Evolutionary conservation across 1,139 yeast species (phyloP), one percentile per base, ranked within the genome.

Genomic region (Saccharomyces pastorianus): DNA sequence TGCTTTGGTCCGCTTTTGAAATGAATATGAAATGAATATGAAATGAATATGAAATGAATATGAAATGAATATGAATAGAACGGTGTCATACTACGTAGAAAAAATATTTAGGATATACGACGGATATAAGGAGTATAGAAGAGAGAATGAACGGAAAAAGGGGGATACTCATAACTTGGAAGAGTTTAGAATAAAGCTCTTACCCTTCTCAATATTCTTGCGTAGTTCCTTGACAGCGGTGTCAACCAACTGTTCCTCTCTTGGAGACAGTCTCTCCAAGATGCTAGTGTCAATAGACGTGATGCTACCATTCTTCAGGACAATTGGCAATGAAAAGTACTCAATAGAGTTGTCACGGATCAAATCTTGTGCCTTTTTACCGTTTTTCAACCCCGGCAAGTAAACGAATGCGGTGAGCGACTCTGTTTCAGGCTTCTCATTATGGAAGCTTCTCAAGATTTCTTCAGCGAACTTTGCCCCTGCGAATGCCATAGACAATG

Each of bases 401-500:
- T 82, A 81, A 25, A 85, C 76, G 64, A 79, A 85, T 2, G 88
- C 77, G 31, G 51, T 29, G 2, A 38, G 44, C 8, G 51, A 50
- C 23, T 42, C 46, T 11, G 51, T 50, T 34, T 42, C 51, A 20
- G 46, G 32, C 28, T 48, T 13, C 17, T 60, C 48, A 23, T 60
- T 56, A 51, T 59, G 61, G 50, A 68, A 59, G 51, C 66, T 65
- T 48, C 57, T 57, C 46, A 67, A 56, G 20, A 66, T 55, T 29
- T 60, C 59, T 27, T 60, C 56, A 29, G 85, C 82, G 71, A 85
- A 84, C 60, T 84, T 75, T 71, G 81, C 83, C 44, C 88, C 91
- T 28, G 90, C 89, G 62, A 78, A 80, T 17, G 90, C 89, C 91
- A 85, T 85, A 1, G 88, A 82, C 61, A 85, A 76, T 14, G 91